Conservation (phyloP, 352 stramenopile species). For the Halophytophthora batemanensis region DNA sequence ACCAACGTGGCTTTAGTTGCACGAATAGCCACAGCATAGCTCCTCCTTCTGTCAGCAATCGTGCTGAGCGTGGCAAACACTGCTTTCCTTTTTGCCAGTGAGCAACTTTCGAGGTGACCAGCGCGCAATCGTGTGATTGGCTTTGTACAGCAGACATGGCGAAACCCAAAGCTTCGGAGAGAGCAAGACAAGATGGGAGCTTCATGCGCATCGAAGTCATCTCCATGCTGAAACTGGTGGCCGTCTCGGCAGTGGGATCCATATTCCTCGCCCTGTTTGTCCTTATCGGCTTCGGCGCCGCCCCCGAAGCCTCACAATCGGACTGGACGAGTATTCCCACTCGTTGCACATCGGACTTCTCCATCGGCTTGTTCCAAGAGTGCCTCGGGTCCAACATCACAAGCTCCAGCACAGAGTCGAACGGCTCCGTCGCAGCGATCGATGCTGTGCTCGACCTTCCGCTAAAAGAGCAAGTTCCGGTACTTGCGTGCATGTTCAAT, state of each 20-base stretch:
- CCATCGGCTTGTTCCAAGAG: conserved; percentile 26
- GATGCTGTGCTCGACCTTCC: conserved; percentile 37
- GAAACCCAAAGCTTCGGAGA: conserved; percentile 19
- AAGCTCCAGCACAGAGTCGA: conserved; percentile 6
- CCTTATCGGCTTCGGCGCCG: conserved; percentile 36
- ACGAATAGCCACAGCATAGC: no score
- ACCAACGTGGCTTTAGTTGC: no score
- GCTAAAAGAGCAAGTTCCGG: conserved; percentile 21
- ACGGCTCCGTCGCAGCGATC: conserved; percentile 33
- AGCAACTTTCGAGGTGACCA: no score
- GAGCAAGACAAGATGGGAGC: conserved; percentile 30
- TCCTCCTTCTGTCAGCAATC: no score
- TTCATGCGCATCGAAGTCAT: conserved; percentile 69
- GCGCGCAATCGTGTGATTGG: no score
- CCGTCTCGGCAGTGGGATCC: conserved; percentile 23
- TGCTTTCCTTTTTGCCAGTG: no score
- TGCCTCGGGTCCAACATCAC: conserved; percentile 26
- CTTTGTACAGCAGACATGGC: no score
- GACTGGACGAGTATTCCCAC: conserved; percentile 51
- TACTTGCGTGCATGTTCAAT: conserved; percentile 55
- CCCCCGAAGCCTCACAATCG: conserved; percentile 33
- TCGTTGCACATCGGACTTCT: conserved; percentile 57
- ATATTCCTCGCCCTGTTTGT: conserved; percentile 44
- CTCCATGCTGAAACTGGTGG: conserved; percentile 51
- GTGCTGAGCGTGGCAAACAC: no score